Evolutionary conservation across 2,329 filamentous ascomycete species (phyloP).

Genomic region (Trichoderma lentiforme): DNA sequence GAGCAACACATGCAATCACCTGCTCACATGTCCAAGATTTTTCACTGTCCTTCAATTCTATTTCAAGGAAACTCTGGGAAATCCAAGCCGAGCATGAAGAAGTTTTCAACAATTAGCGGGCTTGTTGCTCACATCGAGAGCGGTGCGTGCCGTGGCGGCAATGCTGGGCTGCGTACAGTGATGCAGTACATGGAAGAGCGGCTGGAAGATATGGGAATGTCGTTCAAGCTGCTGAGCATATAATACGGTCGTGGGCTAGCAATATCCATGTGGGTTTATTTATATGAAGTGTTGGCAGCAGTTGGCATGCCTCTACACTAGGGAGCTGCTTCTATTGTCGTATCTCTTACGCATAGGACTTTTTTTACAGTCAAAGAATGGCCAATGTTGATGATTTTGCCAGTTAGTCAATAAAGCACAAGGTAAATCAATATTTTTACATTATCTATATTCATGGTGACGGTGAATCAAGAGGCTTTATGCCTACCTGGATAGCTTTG

Average conservation of each 20-base stretch:
- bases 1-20: neutral
- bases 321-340: neutral
- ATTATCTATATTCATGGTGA: neutral
- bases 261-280: neutral
- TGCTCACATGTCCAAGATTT: conserved; percentile 1
- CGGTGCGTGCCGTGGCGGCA: conserved; percentile 15
- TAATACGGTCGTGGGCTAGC: neutral
- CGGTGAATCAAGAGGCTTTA: neutral
- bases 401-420: neutral
- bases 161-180: neutral
- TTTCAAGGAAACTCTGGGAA: neutral
- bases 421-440: neutral
- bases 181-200: neutral
- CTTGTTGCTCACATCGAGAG: conserved; percentile 21
- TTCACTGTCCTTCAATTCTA: neutral
- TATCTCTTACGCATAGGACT: neutral
- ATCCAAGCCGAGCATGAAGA: neutral
- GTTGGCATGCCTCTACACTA: neutral
- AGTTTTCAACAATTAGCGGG: conserved; percentile 19
- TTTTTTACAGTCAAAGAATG: neutral
- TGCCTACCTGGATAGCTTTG: neutral
- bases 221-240: neutral
- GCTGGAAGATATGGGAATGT: neutral
- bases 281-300: neutral
- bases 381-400: neutral